Percentiles rank a stretch among this genome's conserved stretches.
Evolutionary conservation across 169 alveolate species (phyloP).

Genomic region (Cardiosporidium cionae): DNA sequence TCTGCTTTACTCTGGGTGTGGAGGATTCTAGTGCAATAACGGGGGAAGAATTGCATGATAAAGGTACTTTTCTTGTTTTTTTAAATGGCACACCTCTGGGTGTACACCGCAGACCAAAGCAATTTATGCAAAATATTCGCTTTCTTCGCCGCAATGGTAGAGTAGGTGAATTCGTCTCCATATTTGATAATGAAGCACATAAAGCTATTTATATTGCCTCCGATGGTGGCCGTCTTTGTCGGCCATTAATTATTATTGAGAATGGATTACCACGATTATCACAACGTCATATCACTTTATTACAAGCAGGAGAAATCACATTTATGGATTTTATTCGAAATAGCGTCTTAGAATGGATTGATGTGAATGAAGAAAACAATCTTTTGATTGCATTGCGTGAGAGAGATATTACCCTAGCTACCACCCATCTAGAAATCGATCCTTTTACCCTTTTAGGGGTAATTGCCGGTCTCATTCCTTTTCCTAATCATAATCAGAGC

Average conservation of each 20-base stretch:
- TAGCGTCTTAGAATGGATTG: constrained; percentile 97
- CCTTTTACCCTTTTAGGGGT: constrained; percentile 96
- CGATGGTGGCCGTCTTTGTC: constrained; percentile 98
- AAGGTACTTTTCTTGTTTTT: constrained; percentile 71
- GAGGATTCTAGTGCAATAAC: constrained; percentile 67
- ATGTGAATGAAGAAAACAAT: constrained; percentile 98
- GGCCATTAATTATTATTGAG: constrained; percentile 95
- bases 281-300: constrained; percentile 43
- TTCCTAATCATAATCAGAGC: constrained; percentile 99
- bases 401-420: constrained; percentile 68
- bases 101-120: constrained; percentile 74
- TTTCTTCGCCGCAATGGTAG: constrained; percentile 88
- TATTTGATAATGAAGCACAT: constrained; percentile 79
- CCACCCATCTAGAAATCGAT: constrained; percentile 98
- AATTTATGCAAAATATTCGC: constrained; percentile 77
- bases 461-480: constrained; percentile 98
- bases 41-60: constrained; percentile 55
- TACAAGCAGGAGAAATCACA: constrained; percentile 63
- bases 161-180: constrained; percentile 92
- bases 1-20: constrained; percentile 68
- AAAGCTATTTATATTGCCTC: constrained; percentile 90
- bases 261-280: constrained; percentile 72
- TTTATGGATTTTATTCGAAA: constrained; percentile 70
- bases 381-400: constrained; percentile 86
- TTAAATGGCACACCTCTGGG: constrained; percentile 93